Evolutionary conservation across 1,139 yeast species (phyloP).

Genomic region (Kodamaea suecica): DNA sequence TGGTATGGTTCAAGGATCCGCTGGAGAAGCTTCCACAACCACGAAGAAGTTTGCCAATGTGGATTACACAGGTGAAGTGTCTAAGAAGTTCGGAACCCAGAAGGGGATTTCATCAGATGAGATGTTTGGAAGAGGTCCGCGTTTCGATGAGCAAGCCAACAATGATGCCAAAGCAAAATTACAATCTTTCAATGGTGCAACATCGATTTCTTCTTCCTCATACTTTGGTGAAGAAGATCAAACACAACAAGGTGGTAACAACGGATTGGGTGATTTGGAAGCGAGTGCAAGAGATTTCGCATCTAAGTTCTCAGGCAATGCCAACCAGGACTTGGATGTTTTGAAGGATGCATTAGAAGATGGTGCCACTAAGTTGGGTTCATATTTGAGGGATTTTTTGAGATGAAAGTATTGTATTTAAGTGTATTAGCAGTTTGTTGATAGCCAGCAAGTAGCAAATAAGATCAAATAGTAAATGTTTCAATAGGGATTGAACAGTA

Average conservation of each 20-base stretch:
- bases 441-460: too few species aligned
- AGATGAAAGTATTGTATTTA: too few species aligned
- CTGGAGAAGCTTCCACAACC: constrained; percentile 30
- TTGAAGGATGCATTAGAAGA: constrained; percentile 91
- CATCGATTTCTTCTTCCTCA: constrained; percentile 84
- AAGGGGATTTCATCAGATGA: constrained; percentile 96
- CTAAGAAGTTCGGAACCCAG: constrained; percentile 77
- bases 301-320: constrained; percentile 62
- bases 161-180: constrained; percentile 77
- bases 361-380: constrained; percentile 87
- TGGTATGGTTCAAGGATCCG: constrained; percentile 65
- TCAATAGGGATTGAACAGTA: too few species aligned
- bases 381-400: constrained; percentile 79
- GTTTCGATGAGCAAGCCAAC: constrained; percentile 74
- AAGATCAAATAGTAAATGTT: too few species aligned
- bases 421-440: too few species aligned
- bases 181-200: constrained; percentile 80
- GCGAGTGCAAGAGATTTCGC: constrained; percentile 67
- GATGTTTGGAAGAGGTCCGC: constrained; percentile 80
- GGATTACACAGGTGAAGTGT: constrained; percentile 66
- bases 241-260: constrained; percentile 21
- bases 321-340: constrained; percentile 84
- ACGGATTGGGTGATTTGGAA: constrained; percentile 45
- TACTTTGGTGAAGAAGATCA: constrained; percentile 85
- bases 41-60: constrained; percentile 47